Evolutionary conservation across 495 filamentous ascomycete species (phyloP), one percentile per base, ranked within the genome.

Genomic region (Talaromyces borbonicus): DNA sequence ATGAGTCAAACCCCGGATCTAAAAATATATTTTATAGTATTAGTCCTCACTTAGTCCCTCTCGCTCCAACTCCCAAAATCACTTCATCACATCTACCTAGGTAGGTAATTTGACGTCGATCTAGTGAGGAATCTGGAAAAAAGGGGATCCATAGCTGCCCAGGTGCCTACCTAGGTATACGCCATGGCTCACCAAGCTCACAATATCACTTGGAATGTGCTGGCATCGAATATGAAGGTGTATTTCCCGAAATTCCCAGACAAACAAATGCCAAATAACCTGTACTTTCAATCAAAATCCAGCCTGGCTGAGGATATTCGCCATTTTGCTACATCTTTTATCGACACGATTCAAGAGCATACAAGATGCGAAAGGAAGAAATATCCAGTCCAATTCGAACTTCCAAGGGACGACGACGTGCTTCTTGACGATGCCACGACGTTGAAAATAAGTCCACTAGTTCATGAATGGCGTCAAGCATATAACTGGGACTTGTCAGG

Each of bases 141-240:
- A n/a, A n/a, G n/a, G n/a, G n/a, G n/a, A n/a, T 11, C 11, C 26
- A 29, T 11, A 29, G 11, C 26, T 29, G 6, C 26, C 5, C 11
- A 29, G 26, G 11, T 6, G 26, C 5, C 26, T 29, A n/a, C 26
- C 26, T 29, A 11, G 26, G 26, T 29, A 5, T 29, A 37, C 7
- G 24, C 19, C 7, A 52, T 55, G 49, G 46, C 50, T 9, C 53
- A 55, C 26, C 53, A 55, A 23, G 46, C 53, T 2, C 46, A 55
- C 36, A 55, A 55, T 29, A 55, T 55, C 19, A 46, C 53, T 8
- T 55, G 53, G 50, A 36, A 5, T 35, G 16, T 47, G 8, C 29
- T 52, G 5, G 30, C 47, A 5, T 55, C 53, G n/a, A 53, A 53
- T 43, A 23, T 55, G 4, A 9, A 43, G 20, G 47, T 45, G 45